Percentiles rank a stretch among this genome's conserved stretches.
phyloP scores from a whole-genome alignment of 768 basidiomycete genomes.

The Mycena rebaudengoi region DNA sequence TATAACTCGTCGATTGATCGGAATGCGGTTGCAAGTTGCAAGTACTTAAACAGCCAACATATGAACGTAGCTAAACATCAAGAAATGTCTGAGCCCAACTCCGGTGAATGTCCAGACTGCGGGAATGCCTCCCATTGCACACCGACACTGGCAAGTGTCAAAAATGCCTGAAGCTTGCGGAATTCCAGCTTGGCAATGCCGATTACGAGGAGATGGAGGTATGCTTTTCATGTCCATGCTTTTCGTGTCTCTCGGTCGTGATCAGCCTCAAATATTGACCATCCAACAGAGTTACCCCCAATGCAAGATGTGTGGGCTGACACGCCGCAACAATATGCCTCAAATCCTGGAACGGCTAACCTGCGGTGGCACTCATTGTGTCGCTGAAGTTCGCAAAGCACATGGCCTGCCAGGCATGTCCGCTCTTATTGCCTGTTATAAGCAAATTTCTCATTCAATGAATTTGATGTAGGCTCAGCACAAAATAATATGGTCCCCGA shows the following conservation, averaged over 20 bases:
- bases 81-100: background rate
- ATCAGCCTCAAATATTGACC: background rate
- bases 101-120: constrained; percentile 5
- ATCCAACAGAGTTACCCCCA: background rate
- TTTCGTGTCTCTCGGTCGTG: background rate
- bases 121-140: background rate
- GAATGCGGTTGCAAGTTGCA: background rate
- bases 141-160: background rate
- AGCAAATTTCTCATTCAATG: background rate
- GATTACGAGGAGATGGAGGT: constrained; percentile 9
- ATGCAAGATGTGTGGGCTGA: constrained; percentile 4
- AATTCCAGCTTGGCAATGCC: background rate
- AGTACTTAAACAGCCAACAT: background rate
- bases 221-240: too few relatives aligned
- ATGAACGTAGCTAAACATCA: background rate
- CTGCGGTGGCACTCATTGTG: background rate
- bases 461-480: background rate
- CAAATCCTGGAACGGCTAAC: background rate
- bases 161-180: constrained; percentile 9
- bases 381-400: background rate
- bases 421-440: background rate
- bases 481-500: background rate
- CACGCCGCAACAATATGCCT: constrained; percentile 4
- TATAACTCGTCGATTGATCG: background rate
- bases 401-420: background rate